phyloP scores from a whole-genome alignment of 441 rosid genomes.

The Erysimum pusillum region DNA sequence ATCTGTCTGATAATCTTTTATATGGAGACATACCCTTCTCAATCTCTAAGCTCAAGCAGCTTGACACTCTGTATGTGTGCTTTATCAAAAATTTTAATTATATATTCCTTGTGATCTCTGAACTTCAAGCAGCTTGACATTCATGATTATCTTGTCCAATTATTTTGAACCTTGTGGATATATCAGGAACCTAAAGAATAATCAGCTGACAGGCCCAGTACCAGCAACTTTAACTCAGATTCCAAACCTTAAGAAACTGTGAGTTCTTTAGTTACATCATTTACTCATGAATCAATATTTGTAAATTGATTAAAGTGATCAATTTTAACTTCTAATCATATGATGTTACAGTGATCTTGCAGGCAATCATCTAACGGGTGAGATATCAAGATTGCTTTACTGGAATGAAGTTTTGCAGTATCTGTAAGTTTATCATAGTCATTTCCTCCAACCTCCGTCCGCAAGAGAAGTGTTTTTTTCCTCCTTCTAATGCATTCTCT shows the following conservation, averaged over 20 bases:
- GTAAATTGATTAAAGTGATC: not conserved
- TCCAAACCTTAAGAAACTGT: slow-evolving; percentile 87
- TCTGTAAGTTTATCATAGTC: slow-evolving; percentile 62
- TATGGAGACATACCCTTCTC: slow-evolving; percentile 91
- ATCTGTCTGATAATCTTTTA: slow-evolving; percentile 70
- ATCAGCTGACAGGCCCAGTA: slow-evolving; percentile 83
- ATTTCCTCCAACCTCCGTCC: not conserved
- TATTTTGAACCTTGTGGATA: not conserved
- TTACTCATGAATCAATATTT: not conserved
- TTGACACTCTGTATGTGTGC: slow-evolving; percentile 69
- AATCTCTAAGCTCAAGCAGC: slow-evolving; percentile 79
- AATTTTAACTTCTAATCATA: not conserved
- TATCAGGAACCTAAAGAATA: slow-evolving; percentile 79
- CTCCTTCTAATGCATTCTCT: slow-evolving; percentile 1
- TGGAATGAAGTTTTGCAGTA: slow-evolving; percentile 98
- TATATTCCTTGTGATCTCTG: not conserved
- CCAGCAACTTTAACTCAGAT: slow-evolving; percentile 92
- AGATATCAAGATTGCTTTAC: slow-evolving; percentile 87
- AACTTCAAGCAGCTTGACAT: too few relatives aligned
- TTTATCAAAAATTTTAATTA: not conserved
- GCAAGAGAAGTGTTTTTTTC: not conserved
- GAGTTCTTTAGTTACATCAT: slow-evolving; percentile 38
- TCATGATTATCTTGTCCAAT: not conserved
- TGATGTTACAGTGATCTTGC: slow-evolving; percentile 77
- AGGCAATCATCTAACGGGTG: slow-evolving; percentile 80